Evolutionary conservation across 495 filamentous ascomycete genomes (phyloP).

Genomic region (Daldinia loculata): DNA sequence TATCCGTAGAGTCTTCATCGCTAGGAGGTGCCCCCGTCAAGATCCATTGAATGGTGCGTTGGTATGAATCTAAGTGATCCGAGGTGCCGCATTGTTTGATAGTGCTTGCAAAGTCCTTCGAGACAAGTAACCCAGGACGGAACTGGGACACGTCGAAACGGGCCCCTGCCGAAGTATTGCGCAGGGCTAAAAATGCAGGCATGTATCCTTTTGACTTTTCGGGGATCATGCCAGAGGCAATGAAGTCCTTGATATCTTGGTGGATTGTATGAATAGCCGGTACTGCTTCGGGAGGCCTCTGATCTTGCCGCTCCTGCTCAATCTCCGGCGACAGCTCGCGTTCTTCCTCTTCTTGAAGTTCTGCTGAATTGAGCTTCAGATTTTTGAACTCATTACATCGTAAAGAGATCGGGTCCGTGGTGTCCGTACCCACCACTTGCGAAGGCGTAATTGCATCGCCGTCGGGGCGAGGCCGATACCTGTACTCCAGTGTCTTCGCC

Average conservation of each 20-base stretch:
- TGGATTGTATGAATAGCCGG: conserved; percentile 58
- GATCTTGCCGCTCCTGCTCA: conserved; percentile 64
- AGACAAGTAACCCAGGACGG: conserved; percentile 57
- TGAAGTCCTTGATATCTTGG: conserved; percentile 53
- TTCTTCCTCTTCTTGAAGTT: conserved; percentile 74
- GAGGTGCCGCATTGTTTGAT: conserved; percentile 39
- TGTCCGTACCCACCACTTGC: background rate
- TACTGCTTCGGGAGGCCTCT: conserved; percentile 53
- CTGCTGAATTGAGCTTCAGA: conserved; percentile 45
- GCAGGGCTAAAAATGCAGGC: conserved; percentile 59
- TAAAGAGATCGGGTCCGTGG: conserved; percentile 44
- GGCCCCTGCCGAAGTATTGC: conserved; percentile 49
- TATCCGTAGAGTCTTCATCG: background rate
- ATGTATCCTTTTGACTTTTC: conserved; percentile 47
- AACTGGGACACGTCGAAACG: conserved; percentile 50
- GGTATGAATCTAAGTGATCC: conserved; percentile 58
- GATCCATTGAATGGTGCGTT: conserved; percentile 69
- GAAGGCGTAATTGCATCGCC: conserved; percentile 2
- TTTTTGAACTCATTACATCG: conserved; percentile 58
- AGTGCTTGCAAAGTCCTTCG: conserved; percentile 65
- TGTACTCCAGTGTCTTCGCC: conserved; percentile 29
- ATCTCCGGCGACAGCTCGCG: conserved; percentile 71
- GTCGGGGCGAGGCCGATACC: conserved; percentile 26
- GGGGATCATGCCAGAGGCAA: conserved; percentile 43
- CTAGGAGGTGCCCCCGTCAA: conserved; percentile 44